These are phyloP conservation scores for Alternaria atra DNA, from an alignment of 2,329 filamentous ascomycete species.

Conservation along the genomic window DNA sequence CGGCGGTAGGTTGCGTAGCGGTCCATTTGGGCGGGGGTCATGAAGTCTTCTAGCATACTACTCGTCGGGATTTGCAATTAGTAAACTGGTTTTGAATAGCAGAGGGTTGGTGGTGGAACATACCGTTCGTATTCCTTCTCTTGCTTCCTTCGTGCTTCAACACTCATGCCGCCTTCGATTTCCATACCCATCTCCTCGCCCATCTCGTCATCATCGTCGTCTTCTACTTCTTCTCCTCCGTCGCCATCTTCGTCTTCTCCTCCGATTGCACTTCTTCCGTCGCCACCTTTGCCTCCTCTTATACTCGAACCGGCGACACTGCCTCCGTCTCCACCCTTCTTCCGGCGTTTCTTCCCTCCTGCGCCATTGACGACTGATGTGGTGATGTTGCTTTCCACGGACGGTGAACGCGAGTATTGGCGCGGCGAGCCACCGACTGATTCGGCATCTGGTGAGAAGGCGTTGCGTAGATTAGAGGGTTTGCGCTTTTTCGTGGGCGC, in stretches of 20 bases:
- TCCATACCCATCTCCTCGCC: slow-evolving; percentile 55
- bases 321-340: slow-evolving; percentile 45
- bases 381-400: slow-evolving; percentile 68
- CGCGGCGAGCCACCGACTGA: slow-evolving; percentile 58
- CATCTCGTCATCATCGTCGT: slow-evolving; percentile 63
- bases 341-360: slow-evolving; percentile 69
- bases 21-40: slow-evolving; percentile 72
- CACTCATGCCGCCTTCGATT: slow-evolving; percentile 60
- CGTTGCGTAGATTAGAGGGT: slow-evolving; percentile 77
- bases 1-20: slow-evolving; percentile 77
- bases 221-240: slow-evolving; percentile 64
- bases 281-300: slow-evolving; percentile 37
- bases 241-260: slow-evolving; percentile 66
- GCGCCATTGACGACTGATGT: slow-evolving; percentile 52
- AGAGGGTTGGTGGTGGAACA: neutral
- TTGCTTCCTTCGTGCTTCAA: slow-evolving; percentile 69
- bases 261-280: slow-evolving; percentile 46
- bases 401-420: slow-evolving; percentile 68
- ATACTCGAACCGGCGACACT: slow-evolving; percentile 51
- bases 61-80: neutral
- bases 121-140: slow-evolving; percentile 71
- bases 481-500: slow-evolving; percentile 71
- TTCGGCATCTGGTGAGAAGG: slow-evolving; percentile 74
- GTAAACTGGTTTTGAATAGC: neutral
- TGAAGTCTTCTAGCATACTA: slow-evolving; percentile 68